Base-by-base conservation (phyloP, 331 rosid species). In the Saraca asoca region DNA sequence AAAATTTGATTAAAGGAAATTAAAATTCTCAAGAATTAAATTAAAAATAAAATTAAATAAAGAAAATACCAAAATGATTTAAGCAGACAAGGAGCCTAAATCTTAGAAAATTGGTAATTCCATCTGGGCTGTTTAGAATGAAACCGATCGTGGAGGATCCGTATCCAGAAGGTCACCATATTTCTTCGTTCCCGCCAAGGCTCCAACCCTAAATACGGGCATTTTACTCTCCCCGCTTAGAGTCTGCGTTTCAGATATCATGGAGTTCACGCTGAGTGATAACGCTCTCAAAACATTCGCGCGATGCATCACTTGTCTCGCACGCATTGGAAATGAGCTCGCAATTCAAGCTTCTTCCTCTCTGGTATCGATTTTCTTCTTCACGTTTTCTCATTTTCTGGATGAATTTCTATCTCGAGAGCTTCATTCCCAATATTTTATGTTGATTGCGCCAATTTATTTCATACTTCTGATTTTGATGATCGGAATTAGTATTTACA, bases 321-420 rank as follows among this genome's bases (percentile, higher is more conserved):
- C 98, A 12, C 94, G 98, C 0, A 70, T 93, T 44, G 98, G 98
- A 7, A 92, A 90, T 51, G 96, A 93, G 62, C 95, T 93, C 45
- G 83, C 83, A 13, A 75, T 93, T 75, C 94, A 89, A 81, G 94
- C 98, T 15, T 87, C 96, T 63, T 67, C 95, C 29, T 79, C 97
- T 69, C 95, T 81, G 91, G 98, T 90, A 69, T 41, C 51, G 0
- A 5, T 15, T 12, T 7, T 33, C 52, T 64, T 44, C 33, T 9
- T 39, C 37, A 41, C 67, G 4, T 38, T 74, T 19, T 51, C 29
- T 20, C 34, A 8, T 12, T 50, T 15, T 57, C 66, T 24, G 31
- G 11, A 39, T 12, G 53, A 1, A 19, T 31, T 24, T 51, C 64
- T 11, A 7, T 31, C 17, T 24, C 57, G 69, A 14, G 34, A 11